Evolutionary conservation across 208 protist genomes (phyloP), one percentile per base, ranked within the genome.

Genomic region (Trypanosoma brucei): DNA sequence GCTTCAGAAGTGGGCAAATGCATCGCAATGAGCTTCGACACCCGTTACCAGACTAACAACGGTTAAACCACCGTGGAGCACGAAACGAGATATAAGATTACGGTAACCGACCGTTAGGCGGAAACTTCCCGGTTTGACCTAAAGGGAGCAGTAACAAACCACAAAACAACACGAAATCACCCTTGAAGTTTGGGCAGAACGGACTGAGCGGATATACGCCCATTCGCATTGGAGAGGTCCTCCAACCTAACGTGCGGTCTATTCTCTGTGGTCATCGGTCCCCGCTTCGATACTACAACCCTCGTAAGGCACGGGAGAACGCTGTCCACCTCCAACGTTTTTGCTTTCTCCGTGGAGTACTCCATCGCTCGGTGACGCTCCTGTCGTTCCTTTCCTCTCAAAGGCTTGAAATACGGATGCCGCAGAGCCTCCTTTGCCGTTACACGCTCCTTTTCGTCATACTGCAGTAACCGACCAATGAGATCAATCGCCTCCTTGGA

Each of bases 381-480:
- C n/a, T 30, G 39, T 52, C 65, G 50, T n/a, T 88, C 86, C 9
- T 62, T 61, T 48, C 91, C 87, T 6, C 86, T 80, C 40, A 96
- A 55, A 3, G 63, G 50, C 50, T 84, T 88, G 55, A 96, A 93
- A 72, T 92, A 97, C 2, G 88, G 75, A 68, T 96, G 91, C 3
- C 74, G 75, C 54, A 98, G 78, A 22, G 94, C 94, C 44, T 98
- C 91, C 61, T 86, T 91, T 37, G 96, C 89, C 1, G 93, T 94
- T 62, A 79, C 86, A 6, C 95, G 83, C 58, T 96, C 69, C 44
- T 91, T 76, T 58, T 94, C 93, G 64, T 96, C 75, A 65, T 97
- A 98, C 8, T 70, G 68, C 6, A 98, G 79, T 65, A 97, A 78
- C 62, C 75, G 68, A 34, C 73, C 58, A 69, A 97, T 71, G 7